Evolutionary conservation across 441 rosid species (phyloP).

Genomic region (Geranium incanum): DNA sequence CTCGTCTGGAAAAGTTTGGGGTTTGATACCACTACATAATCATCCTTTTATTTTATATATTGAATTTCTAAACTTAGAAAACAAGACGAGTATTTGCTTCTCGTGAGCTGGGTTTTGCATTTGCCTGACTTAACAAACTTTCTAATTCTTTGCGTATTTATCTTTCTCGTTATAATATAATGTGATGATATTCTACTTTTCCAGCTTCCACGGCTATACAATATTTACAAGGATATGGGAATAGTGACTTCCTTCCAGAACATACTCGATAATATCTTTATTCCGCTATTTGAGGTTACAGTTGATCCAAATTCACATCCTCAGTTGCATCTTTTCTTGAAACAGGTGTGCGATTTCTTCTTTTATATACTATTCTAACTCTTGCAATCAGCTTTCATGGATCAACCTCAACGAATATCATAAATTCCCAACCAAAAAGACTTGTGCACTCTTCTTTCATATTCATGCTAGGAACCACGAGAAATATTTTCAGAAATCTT

Average conservation of each 20-base stretch:
- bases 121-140: neutral
- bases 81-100: neutral
- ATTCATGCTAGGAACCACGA: too few relatives aligned
- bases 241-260: slow-evolving; percentile 98
- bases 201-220: slow-evolving; percentile 95
- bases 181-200: slow-evolving; percentile 15
- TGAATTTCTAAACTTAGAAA: neutral
- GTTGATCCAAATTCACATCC: slow-evolving; percentile 79
- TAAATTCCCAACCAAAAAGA: neutral
- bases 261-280: slow-evolving; percentile 91
- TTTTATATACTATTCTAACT: neutral
- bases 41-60: too few relatives aligned
- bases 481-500: too few relatives aligned
- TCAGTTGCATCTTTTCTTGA: slow-evolving; percentile 66
- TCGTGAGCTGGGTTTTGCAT: too few relatives aligned
- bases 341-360: slow-evolving; percentile 52
- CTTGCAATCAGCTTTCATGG: neutral
- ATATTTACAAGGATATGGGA: slow-evolving; percentile 95
- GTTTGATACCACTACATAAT: too few relatives aligned
- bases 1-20: too few relatives aligned
- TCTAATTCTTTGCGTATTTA: neutral
- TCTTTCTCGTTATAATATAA: neutral
- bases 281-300: slow-evolving; percentile 94
- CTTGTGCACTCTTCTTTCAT: neutral
- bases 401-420: too few relatives aligned